A percentile compares a stretch with the other conserved stretches of the same genome.
Conservation (phyloP, 345 rosid species). For the Dovyalis caffra region DNA sequence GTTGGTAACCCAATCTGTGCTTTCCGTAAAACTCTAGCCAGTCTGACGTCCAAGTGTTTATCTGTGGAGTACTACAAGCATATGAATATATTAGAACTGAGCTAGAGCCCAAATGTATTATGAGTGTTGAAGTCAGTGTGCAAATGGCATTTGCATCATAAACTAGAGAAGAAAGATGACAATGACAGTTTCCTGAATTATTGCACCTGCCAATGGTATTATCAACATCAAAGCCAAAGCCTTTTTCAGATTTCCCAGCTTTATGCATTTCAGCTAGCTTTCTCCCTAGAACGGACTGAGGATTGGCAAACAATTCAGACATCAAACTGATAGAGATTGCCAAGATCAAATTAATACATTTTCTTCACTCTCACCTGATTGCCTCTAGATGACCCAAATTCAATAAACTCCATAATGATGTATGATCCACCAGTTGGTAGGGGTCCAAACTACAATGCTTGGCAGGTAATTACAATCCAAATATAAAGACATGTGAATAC, state of each 20-base stretch:
- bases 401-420: slow-evolving; percentile 86
- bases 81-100: slow-evolving; percentile 13
- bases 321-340: slow-evolving; percentile 2
- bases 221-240: slow-evolving; percentile 85
- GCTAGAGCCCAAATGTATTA: background rate
- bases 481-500: background rate
- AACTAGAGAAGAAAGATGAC: background rate
- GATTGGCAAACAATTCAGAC: slow-evolving; percentile 24
- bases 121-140: background rate
- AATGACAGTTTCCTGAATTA: slow-evolving; percentile 5
- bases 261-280: slow-evolving; percentile 95
- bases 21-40: slow-evolving; percentile 87
- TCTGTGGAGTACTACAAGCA: slow-evolving; percentile 75
- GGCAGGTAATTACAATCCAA: slow-evolving; percentile 13
- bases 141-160: background rate
- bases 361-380: slow-evolving; percentile 57
- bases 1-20: slow-evolving; percentile 84
- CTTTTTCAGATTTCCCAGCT: slow-evolving; percentile 74
- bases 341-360: slow-evolving; percentile 7
- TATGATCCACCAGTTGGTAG: slow-evolving; percentile 80
- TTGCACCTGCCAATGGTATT: slow-evolving; percentile 92
- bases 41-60: slow-evolving; percentile 81
- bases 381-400: slow-evolving; percentile 75
- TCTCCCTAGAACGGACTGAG: slow-evolving; percentile 75
- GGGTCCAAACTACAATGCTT: slow-evolving; percentile 56